Percentiles rank a stretch among this genome's conserved stretches.
These are phyloP conservation scores for Ustilago shanxiensis DNA, from an alignment of 1,284 basidiomycete species.

Conservation along the genomic window DNA sequence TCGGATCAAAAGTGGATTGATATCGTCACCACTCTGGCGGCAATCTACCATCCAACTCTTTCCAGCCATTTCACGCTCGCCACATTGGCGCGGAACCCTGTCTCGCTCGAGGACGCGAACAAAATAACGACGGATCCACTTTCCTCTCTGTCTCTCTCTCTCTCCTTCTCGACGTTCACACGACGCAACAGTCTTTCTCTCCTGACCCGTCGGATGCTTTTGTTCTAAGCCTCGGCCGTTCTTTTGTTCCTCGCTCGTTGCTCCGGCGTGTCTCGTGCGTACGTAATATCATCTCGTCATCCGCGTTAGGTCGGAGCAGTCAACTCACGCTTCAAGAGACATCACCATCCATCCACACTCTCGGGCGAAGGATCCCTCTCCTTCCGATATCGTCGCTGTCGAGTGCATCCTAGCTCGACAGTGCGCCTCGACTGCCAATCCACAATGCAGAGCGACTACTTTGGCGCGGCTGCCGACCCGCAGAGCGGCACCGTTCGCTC, in stretches of 20 bases:
- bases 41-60: constrained; percentile 6
- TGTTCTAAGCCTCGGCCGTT: too few relatives aligned
- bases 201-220: too few relatives aligned
- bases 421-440: not conserved
- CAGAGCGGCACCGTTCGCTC: constrained; percentile 36
- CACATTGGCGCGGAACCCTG: not conserved
- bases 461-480: constrained; percentile 43
- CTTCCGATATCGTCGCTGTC: not conserved
- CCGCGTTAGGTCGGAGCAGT: too few relatives aligned
- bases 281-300: too few relatives aligned
- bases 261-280: too few relatives aligned
- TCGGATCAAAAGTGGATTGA: constrained; percentile 1
- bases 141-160: too few relatives aligned
- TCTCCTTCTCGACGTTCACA: not conserved
- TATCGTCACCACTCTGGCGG: constrained; percentile 2
- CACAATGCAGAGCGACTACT: constrained; percentile 50
- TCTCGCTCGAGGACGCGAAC: not conserved
- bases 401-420: not conserved
- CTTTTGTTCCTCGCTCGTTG: not conserved
- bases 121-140: not conserved
- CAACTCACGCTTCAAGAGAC: not conserved
- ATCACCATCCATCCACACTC: not conserved
- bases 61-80: not conserved
- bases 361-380: not conserved
- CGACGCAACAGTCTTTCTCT: not conserved